A percentile compares a stretch with the other conserved stretches of the same genome.
phyloP scores from a whole-genome alignment of 208 protist genomes.

The Acanthamoeba culbertsoni region DNA sequence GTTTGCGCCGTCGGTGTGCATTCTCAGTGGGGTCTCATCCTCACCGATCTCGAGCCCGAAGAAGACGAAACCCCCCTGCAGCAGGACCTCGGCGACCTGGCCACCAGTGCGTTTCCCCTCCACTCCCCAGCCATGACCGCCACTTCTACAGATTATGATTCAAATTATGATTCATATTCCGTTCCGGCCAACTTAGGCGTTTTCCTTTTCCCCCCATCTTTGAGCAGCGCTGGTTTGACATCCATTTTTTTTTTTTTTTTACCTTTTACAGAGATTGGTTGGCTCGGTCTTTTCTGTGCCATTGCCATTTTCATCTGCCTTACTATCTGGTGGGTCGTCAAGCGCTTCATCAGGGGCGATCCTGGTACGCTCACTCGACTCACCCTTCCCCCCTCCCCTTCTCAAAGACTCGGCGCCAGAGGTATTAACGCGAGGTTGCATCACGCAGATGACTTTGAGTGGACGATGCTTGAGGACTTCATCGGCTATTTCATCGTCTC shows the following conservation, averaged over 20 bases:
- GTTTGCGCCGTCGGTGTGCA: constrained; percentile 90
- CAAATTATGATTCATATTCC: no score
- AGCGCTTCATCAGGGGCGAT: constrained; percentile 10
- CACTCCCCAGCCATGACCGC: not conserved
- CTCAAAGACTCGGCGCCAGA: no score
- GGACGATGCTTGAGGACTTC: not conserved
- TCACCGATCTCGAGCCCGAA: constrained; percentile 16
- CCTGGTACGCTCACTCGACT: no score
- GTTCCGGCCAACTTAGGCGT: no score
- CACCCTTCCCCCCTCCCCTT: no score
- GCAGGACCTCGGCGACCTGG: constrained; percentile 90
- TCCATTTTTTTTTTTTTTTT: no score
- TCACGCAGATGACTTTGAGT: not conserved
- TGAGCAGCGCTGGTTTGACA: no score
- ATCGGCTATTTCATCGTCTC: constrained; percentile 86
- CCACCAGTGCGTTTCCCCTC: constrained; percentile 70
- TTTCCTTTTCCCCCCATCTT: no score
- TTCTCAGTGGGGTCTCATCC: constrained; percentile 84
- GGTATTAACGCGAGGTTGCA: not conserved
- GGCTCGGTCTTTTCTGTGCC: not conserved
- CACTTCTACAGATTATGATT: not conserved
- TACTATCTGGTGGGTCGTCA: not conserved
- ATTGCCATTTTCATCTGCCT: not conserved
- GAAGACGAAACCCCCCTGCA: constrained; percentile 91
- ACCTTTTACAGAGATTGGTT: constrained; percentile 46